A percentile compares a stretch with the other conserved stretches of the same genome.
These are phyloP conservation scores for Carex arenaria DNA, from an alignment of 202 grass and related monocot genomes.

Conservation along the genomic window DNA sequence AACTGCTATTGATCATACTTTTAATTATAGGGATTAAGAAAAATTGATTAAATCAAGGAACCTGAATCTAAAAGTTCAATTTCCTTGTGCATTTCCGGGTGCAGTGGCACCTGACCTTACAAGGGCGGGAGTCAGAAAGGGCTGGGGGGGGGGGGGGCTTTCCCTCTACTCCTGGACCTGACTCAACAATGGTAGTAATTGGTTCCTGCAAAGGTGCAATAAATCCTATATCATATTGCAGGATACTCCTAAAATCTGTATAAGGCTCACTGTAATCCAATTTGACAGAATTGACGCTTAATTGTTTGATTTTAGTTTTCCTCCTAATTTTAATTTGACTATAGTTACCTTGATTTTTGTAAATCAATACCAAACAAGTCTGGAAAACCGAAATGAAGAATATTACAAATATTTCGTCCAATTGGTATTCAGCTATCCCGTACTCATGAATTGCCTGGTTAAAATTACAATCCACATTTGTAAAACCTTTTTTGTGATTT, in stretches of 20 bases:
- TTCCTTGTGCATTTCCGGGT: background rate
- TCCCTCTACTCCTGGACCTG: background rate
- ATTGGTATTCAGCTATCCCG: background rate
- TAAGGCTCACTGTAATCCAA: background rate
- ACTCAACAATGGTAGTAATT: background rate
- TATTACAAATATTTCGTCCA: background rate
- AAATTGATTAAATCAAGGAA: background rate
- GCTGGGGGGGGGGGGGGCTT: too few species aligned
- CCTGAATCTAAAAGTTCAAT: background rate
- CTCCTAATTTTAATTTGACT: background rate
- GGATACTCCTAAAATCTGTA: background rate
- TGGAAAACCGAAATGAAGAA: background rate
- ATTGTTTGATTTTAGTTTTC: background rate
- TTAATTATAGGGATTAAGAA: background rate
- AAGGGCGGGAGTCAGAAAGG: too few species aligned
- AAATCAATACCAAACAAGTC: background rate
- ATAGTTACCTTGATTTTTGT: background rate
- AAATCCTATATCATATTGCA: background rate
- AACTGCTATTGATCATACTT: background rate
- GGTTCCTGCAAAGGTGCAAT: background rate
- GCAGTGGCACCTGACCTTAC: background rate
- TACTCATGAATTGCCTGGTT: background rate
- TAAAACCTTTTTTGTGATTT: constrained; percentile 8
- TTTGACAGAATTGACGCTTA: background rate
- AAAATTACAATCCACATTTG: background rate